phyloP scores from a whole-genome alignment of 495 filamentous ascomycete genomes.

The Neurospora sp. region DNA sequence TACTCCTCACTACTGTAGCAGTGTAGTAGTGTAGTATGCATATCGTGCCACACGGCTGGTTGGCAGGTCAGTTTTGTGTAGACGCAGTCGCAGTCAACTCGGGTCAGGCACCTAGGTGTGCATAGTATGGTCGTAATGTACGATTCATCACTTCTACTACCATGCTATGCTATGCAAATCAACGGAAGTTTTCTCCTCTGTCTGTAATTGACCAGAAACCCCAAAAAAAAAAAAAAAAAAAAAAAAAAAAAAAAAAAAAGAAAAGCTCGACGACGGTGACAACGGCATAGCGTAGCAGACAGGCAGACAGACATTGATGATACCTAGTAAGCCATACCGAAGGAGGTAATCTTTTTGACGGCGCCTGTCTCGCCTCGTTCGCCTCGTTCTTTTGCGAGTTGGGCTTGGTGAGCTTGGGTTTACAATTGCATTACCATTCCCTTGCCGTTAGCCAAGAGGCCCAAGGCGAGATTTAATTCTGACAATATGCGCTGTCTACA shows the following conservation, averaged over 20 bases:
- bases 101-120: neutral
- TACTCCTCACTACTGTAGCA: too few species aligned
- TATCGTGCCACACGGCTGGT: too few species aligned
- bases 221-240: neutral
- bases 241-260: neutral
- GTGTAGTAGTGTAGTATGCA: too few species aligned
- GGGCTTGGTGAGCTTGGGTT: neutral
- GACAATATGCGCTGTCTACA: neutral
- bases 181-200: neutral
- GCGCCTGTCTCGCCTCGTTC: neutral
- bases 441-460: neutral
- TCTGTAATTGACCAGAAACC: neutral
- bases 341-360: neutral
- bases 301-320: neutral
- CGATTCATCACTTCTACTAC: neutral
- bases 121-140: neutral
- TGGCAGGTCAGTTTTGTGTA: too few species aligned
- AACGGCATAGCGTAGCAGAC: neutral
- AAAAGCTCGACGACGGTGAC: neutral
- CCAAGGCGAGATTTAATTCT: neutral
- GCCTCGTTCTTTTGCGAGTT: neutral
- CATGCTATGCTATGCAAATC: neutral
- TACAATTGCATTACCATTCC: neutral
- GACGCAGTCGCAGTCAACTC: too few species aligned
- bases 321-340: neutral